Percentiles rank a stretch among this genome's conserved stretches.
These are phyloP conservation scores for Centella asiatica DNA, from an alignment of 129 eudicot genomes.

Conservation along the genomic window DNA sequence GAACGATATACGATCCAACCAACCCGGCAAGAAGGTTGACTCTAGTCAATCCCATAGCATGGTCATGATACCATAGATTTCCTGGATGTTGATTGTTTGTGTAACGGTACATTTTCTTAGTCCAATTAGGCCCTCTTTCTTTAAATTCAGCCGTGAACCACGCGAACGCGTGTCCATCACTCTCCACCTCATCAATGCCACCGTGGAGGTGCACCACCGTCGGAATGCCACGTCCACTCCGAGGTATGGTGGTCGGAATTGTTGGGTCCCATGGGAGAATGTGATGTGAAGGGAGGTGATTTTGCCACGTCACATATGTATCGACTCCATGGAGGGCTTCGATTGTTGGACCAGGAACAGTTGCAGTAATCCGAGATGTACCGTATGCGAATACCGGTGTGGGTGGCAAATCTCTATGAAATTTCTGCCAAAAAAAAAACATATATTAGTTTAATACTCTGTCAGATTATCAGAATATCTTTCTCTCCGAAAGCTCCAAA, in stretches of 20 bases:
- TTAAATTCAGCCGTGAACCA: slow-evolving; percentile 69
- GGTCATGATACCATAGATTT: slow-evolving; percentile 83
- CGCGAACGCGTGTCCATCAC: slow-evolving; percentile 63
- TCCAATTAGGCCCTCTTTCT: slow-evolving; percentile 64
- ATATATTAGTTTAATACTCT: not conserved
- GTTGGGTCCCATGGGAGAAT: slow-evolving; percentile 90
- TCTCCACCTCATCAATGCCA: slow-evolving; percentile 67
- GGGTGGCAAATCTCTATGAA: slow-evolving; percentile 75
- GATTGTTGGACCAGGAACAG: slow-evolving; percentile 92
- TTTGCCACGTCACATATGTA: slow-evolving; percentile 61
- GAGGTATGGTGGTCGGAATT: slow-evolving; percentile 67
- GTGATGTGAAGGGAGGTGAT: slow-evolving; percentile 75
- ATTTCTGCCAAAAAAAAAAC: slow-evolving; percentile 45
- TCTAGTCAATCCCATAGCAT: slow-evolving; percentile 96
- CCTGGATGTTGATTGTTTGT: slow-evolving; percentile 82
- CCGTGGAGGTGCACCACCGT: slow-evolving; percentile 97
- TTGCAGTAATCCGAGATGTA: slow-evolving; percentile 38
- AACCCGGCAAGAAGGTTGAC: slow-evolving; percentile 87
- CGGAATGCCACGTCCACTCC: slow-evolving; percentile 55
- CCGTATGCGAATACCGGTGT: slow-evolving; percentile 84
- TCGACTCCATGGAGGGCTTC: slow-evolving; percentile 69
- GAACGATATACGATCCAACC: slow-evolving; percentile 66
- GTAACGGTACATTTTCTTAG: slow-evolving; percentile 51
- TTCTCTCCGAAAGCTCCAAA: too few relatives aligned
- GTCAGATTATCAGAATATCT: too few relatives aligned